Evolutionary conservation across 331 rosid species (phyloP), one percentile per base, ranked within the genome.

Genomic region (Quercus phellos): DNA sequence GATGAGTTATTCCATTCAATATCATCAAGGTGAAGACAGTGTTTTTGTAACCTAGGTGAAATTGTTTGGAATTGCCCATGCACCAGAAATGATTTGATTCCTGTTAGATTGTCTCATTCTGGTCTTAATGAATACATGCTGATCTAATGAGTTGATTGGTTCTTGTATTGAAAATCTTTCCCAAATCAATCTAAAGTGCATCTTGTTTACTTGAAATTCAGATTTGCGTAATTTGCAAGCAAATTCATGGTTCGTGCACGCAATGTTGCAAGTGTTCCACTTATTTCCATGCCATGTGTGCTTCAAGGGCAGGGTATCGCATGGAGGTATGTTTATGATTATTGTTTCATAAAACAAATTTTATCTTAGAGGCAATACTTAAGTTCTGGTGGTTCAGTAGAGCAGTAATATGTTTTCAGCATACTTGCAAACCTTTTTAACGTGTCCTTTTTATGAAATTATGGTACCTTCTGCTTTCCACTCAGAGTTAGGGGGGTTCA

Each of bases 231-330:
- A 91, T 95, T 77, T 95, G 99, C 81, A 89, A 95, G 85, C 99
- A 95, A 91, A 90, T 95, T 66, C 99, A 95, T 66, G 99, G 99
- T 73, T 95, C 99, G 0, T 95, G 99, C 85, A 95, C 94, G 38
- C 99, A 95, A 82, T 95, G 99, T 81, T 90, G 98, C 97, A 95
- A 88, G 82, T 95, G 99, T 68, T 95, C 99, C 53, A 95, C 99
- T 84, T 95, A 95, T 91, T 95, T 90, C 84, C 99, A 95, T 86
- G 98, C 99, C 77, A 95, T 93, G 98, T 95, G 99, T 85, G 99
- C 99, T 70, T 95, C 99, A 80, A 89, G 99, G 73, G 98, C 99
- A 30, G 99, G 99, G 77, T 95, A 93, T 82, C 94, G 97, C 38
- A 95, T 95, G 99, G 99, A 95, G 97, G 99, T 88, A 77, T 67